These are phyloP conservation scores for Hypoxylon sp. DNA, from an alignment of 2,329 filamentous ascomycete species.

Conservation along the genomic window DNA sequence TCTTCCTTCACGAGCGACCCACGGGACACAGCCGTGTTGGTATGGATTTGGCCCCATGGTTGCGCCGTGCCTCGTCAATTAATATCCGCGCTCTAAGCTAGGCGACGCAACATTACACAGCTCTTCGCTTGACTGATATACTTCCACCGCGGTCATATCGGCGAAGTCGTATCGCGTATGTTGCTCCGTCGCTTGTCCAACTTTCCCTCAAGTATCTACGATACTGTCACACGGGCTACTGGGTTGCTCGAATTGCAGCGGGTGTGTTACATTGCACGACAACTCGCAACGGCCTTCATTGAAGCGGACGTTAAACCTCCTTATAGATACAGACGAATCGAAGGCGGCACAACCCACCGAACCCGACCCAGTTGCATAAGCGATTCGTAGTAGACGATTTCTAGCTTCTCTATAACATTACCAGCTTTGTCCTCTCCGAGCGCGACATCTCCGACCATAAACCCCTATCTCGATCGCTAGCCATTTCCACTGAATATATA, in stretches of 20 bases:
- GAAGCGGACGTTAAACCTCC: conserved; percentile 33
- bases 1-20: neutral
- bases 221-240: conserved; percentile 22
- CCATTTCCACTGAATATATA: conserved; percentile 30
- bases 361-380: conserved; percentile 10
- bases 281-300: conserved; percentile 26
- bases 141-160: conserved; percentile 33
- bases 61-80: conserved; percentile 32
- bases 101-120: conserved; percentile 41
- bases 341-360: conserved; percentile 28
- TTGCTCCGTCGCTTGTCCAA: conserved; percentile 37
- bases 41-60: conserved; percentile 29
- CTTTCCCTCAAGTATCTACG: conserved; percentile 19
- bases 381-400: conserved; percentile 25
- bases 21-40: conserved; percentile 14
- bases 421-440: conserved; percentile 28
- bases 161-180: conserved; percentile 32
- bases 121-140: conserved; percentile 31
- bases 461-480: conserved; percentile 17
- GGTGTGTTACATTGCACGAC: conserved; percentile 39
- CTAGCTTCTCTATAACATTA: conserved; percentile 28
- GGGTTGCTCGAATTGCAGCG: conserved; percentile 25
- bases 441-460: conserved; percentile 20
- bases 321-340: conserved; percentile 34
- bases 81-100: conserved; percentile 38